phyloP scores from a whole-genome alignment of 148 eudicot genomes.

The Nepenthes gracilis region DNA sequence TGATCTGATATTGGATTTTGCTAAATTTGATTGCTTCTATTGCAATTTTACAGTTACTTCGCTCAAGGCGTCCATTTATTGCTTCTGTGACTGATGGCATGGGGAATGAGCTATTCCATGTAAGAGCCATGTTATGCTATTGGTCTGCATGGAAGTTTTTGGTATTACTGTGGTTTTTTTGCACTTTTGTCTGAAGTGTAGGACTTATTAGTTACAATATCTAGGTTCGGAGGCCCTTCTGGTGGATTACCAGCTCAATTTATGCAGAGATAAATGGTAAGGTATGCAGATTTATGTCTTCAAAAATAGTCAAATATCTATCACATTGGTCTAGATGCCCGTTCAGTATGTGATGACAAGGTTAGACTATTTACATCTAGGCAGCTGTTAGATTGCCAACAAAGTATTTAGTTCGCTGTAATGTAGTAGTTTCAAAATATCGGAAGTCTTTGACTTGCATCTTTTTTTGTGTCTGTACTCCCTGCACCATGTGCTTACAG shows the following conservation, averaged over 20 bases:
- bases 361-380: too few relatives aligned
- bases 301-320: neutral
- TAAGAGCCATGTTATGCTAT: conserved; percentile 14
- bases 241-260: conserved; percentile 97
- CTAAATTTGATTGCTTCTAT: neutral
- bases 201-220: conserved; percentile 13
- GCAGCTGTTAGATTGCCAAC: too few relatives aligned
- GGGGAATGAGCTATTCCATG: conserved; percentile 85
- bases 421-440: too few relatives aligned
- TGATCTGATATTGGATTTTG: too few relatives aligned
- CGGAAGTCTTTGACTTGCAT: too few relatives aligned
- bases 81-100: conserved; percentile 72
- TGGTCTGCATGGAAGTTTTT: neutral
- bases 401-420: too few relatives aligned
- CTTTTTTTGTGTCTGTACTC: too few relatives aligned
- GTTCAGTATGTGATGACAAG: too few relatives aligned
- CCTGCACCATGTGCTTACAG: too few relatives aligned
- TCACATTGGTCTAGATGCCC: neutral
- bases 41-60: conserved; percentile 64
- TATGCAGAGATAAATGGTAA: conserved; percentile 90
- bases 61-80: conserved; percentile 76
- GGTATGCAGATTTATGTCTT: conserved; percentile 31
- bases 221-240: conserved; percentile 94
- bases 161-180: neutral
- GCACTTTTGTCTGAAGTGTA: conserved; percentile 1